Evolutionary conservation across 2,329 filamentous ascomycete genomes (phyloP), one percentile per base, ranked within the genome.

Genomic region (Pseudomassariella vexata): DNA sequence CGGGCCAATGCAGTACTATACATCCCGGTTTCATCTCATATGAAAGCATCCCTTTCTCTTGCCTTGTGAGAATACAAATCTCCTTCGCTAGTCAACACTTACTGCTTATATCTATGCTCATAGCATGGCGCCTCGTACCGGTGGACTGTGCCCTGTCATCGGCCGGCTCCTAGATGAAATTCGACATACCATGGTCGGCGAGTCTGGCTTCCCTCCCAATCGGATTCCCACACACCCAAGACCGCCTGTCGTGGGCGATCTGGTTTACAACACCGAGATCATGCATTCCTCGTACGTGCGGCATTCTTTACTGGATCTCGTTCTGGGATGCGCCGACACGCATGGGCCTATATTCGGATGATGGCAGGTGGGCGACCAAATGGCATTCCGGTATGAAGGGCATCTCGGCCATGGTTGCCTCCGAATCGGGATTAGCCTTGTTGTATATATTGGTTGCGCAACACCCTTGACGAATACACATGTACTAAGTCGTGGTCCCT

Each of bases 81-180:
- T 52, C 48, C 6, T 36, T 40, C 46, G 49, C 22, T 53, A 57
- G 9, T 56, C 46, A 5, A 57, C 44, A 12, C 42, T 46, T 45
- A 12, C 42, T 46, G 14, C 42, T 28, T 19, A 57, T 25, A 6
- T 52, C 43, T 6, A 33, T 37, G 18, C 44, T 50, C 4, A 51
- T 42, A 6, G 36, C n/a, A 17, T 48, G n/a, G n/a, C n/a, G 42
- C 11, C 37, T 42, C 17, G 35, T 31, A 11, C 36, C 37, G 15
- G 40, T 37, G 9, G 30, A 30, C 19, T 16, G 18, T 44, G 49
- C 44, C 24, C 46, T 31, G 23, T 55, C 53, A 12, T 48, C 44
- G 12, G 54, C 34, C 2, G 54, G 28, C 16, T 44, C 46, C 27
- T 50, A 47, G 8, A 57, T 26, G 24, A 45, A 47, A 30, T 49